Conservation (phyloP, 225 moss, liverwort and hornwort species). For the Polytrichum commune region DNA sequence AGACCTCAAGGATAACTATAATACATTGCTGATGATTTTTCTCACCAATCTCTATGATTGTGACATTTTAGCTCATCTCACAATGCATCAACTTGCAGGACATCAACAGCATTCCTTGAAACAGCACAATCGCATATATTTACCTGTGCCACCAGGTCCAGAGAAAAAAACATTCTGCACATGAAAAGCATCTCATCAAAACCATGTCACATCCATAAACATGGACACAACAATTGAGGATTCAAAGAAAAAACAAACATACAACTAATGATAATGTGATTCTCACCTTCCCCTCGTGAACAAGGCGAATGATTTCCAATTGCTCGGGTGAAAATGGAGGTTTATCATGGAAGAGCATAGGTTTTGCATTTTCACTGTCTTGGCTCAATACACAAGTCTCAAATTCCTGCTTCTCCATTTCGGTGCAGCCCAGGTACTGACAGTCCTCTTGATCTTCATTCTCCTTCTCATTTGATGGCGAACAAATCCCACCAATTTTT, state of each 20-base stretch:
- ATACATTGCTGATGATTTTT: no score
- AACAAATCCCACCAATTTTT: not conserved
- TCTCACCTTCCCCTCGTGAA: conserved; percentile 41
- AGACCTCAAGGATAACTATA: no score
- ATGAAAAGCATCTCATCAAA: not conserved
- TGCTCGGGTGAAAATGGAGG: conserved; percentile 34
- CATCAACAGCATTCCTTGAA: no score
- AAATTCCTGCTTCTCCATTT: not conserved
- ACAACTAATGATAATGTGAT: not conserved
- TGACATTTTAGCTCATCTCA: no score
- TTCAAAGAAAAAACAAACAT: not conserved
- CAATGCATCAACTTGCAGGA: no score
- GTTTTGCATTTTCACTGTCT: no score
- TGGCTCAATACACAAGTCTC: no score
- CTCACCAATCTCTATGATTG: no score
- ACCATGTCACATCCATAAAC: not conserved
- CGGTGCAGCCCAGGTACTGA: no score
- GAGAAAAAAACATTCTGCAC: conserved; percentile 53
- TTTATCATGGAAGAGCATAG: not conserved
- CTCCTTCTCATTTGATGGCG: not conserved
- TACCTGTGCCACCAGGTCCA: conserved; percentile 41
- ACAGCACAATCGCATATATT: no score
- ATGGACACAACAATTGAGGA: not conserved
- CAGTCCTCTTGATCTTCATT: not conserved
- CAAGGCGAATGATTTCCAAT: conserved; percentile 26